phyloP scores from a whole-genome alignment of 495 filamentous ascomycete genomes.

The Arthonia radiata region DNA sequence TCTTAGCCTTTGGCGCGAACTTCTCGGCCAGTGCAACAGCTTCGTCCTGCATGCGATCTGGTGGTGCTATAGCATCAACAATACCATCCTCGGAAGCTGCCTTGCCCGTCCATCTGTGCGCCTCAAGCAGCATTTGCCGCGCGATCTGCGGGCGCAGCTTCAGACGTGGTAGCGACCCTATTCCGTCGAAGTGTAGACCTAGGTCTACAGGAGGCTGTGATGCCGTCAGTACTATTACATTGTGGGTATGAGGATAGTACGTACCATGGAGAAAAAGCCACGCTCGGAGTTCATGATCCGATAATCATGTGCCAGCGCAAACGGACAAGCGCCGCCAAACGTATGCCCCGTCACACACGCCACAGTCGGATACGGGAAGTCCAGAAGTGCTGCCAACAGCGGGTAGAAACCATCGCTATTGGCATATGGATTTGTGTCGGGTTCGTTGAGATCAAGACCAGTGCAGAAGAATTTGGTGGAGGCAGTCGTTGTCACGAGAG shows the following conservation, averaged over 20 bases:
- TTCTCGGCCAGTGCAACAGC: slow-evolving; percentile 17
- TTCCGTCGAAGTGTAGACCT: slow-evolving; percentile 24
- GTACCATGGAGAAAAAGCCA: no score
- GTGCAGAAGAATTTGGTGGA: slow-evolving; percentile 29
- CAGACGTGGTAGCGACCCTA: slow-evolving; percentile 21
- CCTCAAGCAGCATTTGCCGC: slow-evolving; percentile 25
- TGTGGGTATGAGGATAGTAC: no score
- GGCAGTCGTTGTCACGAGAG: slow-evolving; percentile 21
- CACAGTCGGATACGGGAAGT: slow-evolving; percentile 26
- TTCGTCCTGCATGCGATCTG: slow-evolving; percentile 20
- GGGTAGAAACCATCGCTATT: slow-evolving; percentile 25
- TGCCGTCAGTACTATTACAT: no score
- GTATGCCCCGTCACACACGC: slow-evolving; percentile 25
- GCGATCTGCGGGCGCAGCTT: slow-evolving; percentile 23
- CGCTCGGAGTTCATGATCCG: slow-evolving; percentile 25
- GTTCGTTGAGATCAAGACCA: slow-evolving; percentile 23
- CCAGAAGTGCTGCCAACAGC: slow-evolving; percentile 24
- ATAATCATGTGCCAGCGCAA: slow-evolving; percentile 24
- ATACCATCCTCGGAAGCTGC: slow-evolving; percentile 23
- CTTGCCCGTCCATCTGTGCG: slow-evolving; percentile 23
- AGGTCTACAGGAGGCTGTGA: slow-evolving; percentile 25
- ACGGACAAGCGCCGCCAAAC: slow-evolving; percentile 24
- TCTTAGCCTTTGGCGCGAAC: slow-evolving; percentile 22
- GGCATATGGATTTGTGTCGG: slow-evolving; percentile 21
- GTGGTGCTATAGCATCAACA: slow-evolving; percentile 22